Conservation (phyloP, 305 asterid species). For the Withania somnifera region DNA sequence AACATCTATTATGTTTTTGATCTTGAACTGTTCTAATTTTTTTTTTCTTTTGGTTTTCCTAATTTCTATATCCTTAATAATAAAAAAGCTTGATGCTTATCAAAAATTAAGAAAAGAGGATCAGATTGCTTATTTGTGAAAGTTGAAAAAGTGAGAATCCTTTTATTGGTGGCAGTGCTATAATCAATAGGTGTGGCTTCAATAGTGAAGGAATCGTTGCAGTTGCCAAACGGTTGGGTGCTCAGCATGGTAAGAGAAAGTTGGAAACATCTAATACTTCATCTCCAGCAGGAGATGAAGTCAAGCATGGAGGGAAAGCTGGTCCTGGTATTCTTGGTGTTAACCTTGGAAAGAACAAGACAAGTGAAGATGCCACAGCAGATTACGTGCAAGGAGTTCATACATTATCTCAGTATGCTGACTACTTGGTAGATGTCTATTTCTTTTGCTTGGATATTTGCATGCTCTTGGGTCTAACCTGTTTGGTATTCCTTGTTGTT, state of each 20-base stretch:
- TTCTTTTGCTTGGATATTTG: background rate
- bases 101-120: background rate
- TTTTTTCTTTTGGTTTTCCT: background rate
- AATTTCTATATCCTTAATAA: background rate
- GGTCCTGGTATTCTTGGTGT: conserved; percentile 99
- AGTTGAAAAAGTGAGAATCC: background rate
- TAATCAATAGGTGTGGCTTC: conserved; percentile 94
- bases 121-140: background rate
- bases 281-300: conserved; percentile 60
- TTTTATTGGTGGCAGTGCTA: conserved; percentile 49
- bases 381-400: conserved; percentile 99
- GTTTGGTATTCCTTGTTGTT: background rate
- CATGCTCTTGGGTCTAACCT: background rate
- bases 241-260: conserved; percentile 97
- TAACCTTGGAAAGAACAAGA: conserved; percentile 92
- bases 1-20: background rate
- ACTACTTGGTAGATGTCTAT: conserved; percentile 60
- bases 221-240: conserved; percentile 88
- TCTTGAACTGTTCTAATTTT: background rate
- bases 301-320: conserved; percentile 86
- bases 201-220: conserved; percentile 97
- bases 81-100: background rate
- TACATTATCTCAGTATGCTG: conserved; percentile 94
- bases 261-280: conserved; percentile 55
- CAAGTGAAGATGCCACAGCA: conserved; percentile 89